Evolutionary conservation across 768 basidiomycete species (phyloP), one percentile per base, ranked within the genome.

Genomic region (Artomyces pyxidatus): DNA sequence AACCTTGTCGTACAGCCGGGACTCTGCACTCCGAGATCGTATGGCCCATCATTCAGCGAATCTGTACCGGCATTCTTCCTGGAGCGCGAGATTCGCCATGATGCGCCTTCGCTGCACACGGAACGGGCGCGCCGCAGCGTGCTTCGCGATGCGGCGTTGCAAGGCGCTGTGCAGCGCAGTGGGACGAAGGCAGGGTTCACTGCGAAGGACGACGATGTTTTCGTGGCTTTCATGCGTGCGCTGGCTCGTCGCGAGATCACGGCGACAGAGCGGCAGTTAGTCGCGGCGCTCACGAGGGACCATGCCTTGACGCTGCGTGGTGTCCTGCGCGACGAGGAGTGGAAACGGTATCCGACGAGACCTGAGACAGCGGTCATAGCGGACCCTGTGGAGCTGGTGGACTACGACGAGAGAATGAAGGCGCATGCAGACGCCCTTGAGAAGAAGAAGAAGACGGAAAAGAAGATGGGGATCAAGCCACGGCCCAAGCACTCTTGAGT

Each of bases 1-100:
- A 63, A 63, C 48, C 30, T 54, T 22, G 43, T 58, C 28, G 52
- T 64, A 41, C 27, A 29, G 4, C 11, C 35, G 9, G 25, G 14
- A 21, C 45, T 35, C 4, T 46, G 37, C 32, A 8, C 30, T 10
- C 43, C 43, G 14, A 6, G 16, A 6, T 8, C 29, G 1, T 17
- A 30, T 10, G 9, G 43, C 26, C 11, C 27, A n/a, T 11, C 26
- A 17, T 9, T 29, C 16, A 19, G 22, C 27, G 11, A n/a, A 8
- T n/a, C 16, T 11, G 45, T 46, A 2, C 45, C 45, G 3, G 30
- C 45, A 5, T 27, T 46, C 32, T 44, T 44, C 28, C 45, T 25
- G 22, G 45, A 46, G 45, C 45, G 45, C 21, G 21, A 37, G 35
- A n/a, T 46, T 14, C 17, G 32, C 1, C 30, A 38, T 12, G 27